Base-by-base conservation (phyloP, 2,329 filamentous ascomycete genomes). In the Paracoccidioides lutzii region DNA sequence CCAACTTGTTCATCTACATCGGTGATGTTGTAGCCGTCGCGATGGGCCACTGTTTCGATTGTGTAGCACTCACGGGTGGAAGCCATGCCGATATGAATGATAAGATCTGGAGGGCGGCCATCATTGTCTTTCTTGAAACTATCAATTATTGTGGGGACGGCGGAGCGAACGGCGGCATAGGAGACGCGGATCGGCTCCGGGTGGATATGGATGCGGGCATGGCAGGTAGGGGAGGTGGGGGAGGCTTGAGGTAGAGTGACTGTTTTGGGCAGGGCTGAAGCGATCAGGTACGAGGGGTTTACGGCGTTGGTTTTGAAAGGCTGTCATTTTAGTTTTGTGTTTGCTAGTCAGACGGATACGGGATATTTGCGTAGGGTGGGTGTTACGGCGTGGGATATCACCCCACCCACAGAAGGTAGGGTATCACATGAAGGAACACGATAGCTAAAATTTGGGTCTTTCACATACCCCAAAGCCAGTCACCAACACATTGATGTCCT, bases 201-300 rank as follows among this genome's bases (percentile, higher is more conserved):
- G 64, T 89, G 82, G 30, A 75, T 73, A 52, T 74, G 62, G 59
- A 74, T 62, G n/a, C 65, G 58, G 58, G 74, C 63, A 54, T 68
- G 62, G 63, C 65, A 62, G 61, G 65, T 55, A 3, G 49, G 9
- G 22, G 49, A 52, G 60, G 63, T 38, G 55, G 41, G n/a, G 59
- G 43, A 50, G 58, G 42, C 37, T 8, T 57, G 51, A 4, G 64
- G 59, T 14, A 70, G 71, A 2, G 82, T 79, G 4, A 90, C 78
- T 61, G 80, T 78, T 2, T 78, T 69, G 3, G 88, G 84, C n/a
- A 94, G 80, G 22, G 74, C 75, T 32, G 76, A 77, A 51, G 85
- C 82, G 65, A 95, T 90, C 66, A 90, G 80, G 78, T 82, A 90
- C 3, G 88, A 89, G 7, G 89, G 88, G 66, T 95, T 95, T 58